Evolutionary conservation across 495 filamentous ascomycete species (phyloP), one percentile per base, ranked within the genome.

Genomic region (Elasticomyces elasticus): DNA sequence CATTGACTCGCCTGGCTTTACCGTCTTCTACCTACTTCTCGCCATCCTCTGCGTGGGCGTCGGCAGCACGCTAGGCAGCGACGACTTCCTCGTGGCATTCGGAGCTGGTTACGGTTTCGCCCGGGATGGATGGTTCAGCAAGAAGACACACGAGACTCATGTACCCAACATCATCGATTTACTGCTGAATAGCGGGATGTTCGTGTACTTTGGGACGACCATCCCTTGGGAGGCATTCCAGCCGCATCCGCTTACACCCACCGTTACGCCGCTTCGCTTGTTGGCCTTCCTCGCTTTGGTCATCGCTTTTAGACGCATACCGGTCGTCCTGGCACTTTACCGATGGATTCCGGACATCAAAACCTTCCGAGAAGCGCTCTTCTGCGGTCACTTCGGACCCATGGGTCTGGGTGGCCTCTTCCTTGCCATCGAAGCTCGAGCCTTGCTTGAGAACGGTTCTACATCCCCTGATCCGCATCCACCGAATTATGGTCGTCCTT

Each of bases 371-470:
- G 75, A 78, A 59, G 75, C 74, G 0, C 63, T 78, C 5, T 78
- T 76, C 62, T 67, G 64, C 51, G 75, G 75, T 0, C 75, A 77
- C 58, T 77, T 78, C 55, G 74, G 73, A 0, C 73, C 74, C 35
- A 78, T 78, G 71, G 75, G 75, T 25, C 64, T 76, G 1, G 75
- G 75, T 1, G 75, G 69, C 5, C 49, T 76, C 12, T 78, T 77
- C 61, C 67, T 78, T 10, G 69, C 72, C 40, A 75, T 78, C 41
- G 75, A 78, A 65, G 73, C 72, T 1, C 62, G 71, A 15, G 74
- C 67, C 0, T 61, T 74, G 48, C 59, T 78, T 0, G 72, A 76
- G 52, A 74, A 63, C 1, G 72, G 59, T 13, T 64, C 63, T 0
- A 66, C 66, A 2, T 5, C 64, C 5, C 69, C 71, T 2, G 28